Base-by-base conservation (phyloP, 139 green algal species). In the Picochlorum sp. region DNA sequence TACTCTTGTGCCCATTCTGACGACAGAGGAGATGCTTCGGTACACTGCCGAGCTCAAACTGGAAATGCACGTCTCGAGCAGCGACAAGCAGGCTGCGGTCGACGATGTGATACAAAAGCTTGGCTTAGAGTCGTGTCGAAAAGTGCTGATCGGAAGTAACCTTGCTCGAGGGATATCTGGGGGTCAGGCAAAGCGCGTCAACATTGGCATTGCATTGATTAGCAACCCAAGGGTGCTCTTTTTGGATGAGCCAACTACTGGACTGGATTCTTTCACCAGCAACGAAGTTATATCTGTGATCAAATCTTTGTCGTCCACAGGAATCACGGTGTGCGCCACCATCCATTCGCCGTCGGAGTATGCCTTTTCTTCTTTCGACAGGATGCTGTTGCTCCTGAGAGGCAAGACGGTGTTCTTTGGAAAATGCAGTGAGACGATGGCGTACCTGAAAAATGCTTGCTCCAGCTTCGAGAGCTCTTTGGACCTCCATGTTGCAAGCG, bases 191-290 rank as follows among this genome's bases (percentile, higher is more conserved):
- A 69, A 69, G 37, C 18, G 62, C 8, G 62, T 69, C 5, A 69
- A 69, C 45, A 69, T 69, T 49, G 62, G 62, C 41, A 63, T 69
- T 44, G 41, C 62, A 11, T 71, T 86, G 38, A 61, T 88, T 41
- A 70, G 72, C 3, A 61, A 77, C 21, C 82, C 79, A 10, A 28
- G 66, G 15, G 74, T 85, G 21, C 62, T 85, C 8, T 81, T 85
- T 49, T 63, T 88, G 24, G 84, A 88, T 55, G 77, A 84, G 50
- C 79, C 76, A 38, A 85, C 82, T 18, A 70, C 55, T 15, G 82
- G 83, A 26, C 70, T 88, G 45, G 77, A 90, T 64, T 85, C 76
- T 8, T 82, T 71, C 64, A 88, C 81, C 4, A 68, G 79, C 1
- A 78, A 78, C 62, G 81, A 84, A 66, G 66, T 79, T 18, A 74